phyloP scores from a whole-genome alignment of 2,329 filamentous ascomycete genomes.

The Alternaria infectoria region DNA sequence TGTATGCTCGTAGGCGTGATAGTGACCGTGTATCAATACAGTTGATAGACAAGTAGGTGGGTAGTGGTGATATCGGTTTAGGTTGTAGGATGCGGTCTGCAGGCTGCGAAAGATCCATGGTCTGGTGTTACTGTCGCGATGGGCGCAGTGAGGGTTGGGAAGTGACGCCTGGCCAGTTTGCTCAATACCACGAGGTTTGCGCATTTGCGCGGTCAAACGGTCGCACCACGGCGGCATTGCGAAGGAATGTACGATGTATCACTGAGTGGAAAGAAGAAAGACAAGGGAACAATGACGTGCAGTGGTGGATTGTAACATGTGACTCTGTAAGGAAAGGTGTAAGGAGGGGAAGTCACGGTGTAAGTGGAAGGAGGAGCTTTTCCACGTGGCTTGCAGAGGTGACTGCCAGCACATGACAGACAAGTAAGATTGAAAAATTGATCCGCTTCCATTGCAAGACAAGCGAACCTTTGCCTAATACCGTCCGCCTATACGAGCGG shows the following conservation, averaged over 20 bases:
- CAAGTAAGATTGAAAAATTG: neutral
- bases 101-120: neutral
- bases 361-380: neutral
- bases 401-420: neutral
- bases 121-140: neutral
- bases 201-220: constrained; percentile 20
- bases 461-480: neutral
- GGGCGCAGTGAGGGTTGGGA: constrained; percentile 1
- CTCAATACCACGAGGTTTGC: constrained; percentile 13
- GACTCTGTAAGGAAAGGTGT: neutral
- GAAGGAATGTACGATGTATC: neutral
- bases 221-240: neutral
- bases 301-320: neutral
- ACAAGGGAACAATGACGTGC: neutral
- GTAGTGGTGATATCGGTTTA: neutral
- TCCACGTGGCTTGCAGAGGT: neutral
- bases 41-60: neutral
- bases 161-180: constrained; percentile 4
- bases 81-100: neutral
- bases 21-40: neutral
- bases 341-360: neutral
- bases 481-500: constrained; percentile 58
- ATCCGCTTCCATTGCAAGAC: neutral
- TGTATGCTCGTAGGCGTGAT: neutral
- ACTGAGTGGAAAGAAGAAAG: neutral